These are phyloP conservation scores for Metarhizium sp. DNA, from an alignment of 2,329 filamentous ascomycete species.

Conservation along the genomic window DNA sequence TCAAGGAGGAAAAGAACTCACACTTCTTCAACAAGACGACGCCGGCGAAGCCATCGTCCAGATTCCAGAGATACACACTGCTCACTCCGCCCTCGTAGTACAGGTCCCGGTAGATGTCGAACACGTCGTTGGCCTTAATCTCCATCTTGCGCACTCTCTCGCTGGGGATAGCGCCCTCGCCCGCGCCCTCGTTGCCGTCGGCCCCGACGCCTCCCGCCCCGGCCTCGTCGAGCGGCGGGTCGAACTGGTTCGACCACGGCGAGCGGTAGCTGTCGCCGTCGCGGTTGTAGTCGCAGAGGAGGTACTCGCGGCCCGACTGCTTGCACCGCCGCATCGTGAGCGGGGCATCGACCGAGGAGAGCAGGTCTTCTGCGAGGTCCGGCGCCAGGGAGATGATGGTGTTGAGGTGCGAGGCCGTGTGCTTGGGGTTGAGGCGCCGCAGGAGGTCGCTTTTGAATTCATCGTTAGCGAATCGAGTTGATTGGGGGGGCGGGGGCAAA, in stretches of 20 bases:
- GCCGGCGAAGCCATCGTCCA: conserved; percentile 95
- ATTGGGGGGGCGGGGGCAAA: neutral
- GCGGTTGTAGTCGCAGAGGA: conserved; percentile 99
- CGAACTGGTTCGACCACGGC: conserved; percentile 98
- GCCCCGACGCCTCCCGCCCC: conserved; percentile 43
- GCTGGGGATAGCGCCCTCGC: conserved; percentile 78
- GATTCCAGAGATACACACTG: conserved; percentile 95
- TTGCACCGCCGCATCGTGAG: conserved; percentile 78
- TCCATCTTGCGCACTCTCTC: conserved; percentile 92
- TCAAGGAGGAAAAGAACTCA: conserved; percentile 28
- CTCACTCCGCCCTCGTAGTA: conserved; percentile 96
- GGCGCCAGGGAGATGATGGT: conserved; percentile 82
- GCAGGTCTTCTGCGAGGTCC: conserved; percentile 90
- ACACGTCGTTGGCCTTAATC: conserved; percentile 85
- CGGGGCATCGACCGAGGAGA: conserved; percentile 95
- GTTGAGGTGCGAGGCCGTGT: conserved; percentile 80
- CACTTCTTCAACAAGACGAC: conserved; percentile 94
- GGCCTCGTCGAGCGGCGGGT: conserved; percentile 69
- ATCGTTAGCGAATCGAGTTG: neutral
- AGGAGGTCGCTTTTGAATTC: conserved; percentile 70
- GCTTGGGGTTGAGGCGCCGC: conserved; percentile 90
- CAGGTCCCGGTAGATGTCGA: conserved; percentile 92
- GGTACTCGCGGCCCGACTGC: conserved; percentile 86
- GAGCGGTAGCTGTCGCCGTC: conserved; percentile 96
- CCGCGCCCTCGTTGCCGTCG: conserved; percentile 48